phyloP scores from a whole-genome alignment of 2,329 filamentous ascomycete species.

The Didymella glomerata region DNA sequence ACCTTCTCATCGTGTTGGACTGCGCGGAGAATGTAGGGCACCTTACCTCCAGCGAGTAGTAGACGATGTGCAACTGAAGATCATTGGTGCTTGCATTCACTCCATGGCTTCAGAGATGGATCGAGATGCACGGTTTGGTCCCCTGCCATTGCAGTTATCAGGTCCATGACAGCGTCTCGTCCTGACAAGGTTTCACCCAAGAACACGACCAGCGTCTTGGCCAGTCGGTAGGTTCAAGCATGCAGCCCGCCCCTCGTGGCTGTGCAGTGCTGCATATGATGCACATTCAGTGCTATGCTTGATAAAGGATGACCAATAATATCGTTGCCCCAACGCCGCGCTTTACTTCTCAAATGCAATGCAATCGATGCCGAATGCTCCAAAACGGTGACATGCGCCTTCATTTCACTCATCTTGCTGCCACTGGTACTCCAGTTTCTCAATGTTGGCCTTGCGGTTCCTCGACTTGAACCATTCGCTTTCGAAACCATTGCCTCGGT shows the following conservation, averaged over 20 bases:
- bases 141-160: no score
- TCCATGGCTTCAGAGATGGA: not conserved
- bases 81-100: not conserved
- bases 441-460: conserved; percentile 78
- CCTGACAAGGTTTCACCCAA: not conserved
- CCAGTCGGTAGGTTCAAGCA: not conserved
- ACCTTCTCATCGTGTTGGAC: not conserved
- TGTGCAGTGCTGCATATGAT: not conserved
- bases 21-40: not conserved
- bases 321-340: conserved; percentile 16
- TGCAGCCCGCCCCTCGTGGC: not conserved
- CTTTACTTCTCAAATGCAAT: conserved; percentile 12
- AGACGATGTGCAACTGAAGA: not conserved
- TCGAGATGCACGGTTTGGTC: no score
- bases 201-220: not conserved
- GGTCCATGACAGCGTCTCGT: not conserved
- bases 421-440: conserved; percentile 89
- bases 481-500: conserved; percentile 93
- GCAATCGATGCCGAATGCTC: not conserved
- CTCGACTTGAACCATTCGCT: conserved; percentile 88
- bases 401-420: conserved; percentile 84
- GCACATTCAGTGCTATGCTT: not conserved
- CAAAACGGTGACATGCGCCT: not conserved
- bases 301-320: not conserved
- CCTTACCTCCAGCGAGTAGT: not conserved